Evolutionary conservation across 306 rosid genomes (phyloP).

Genomic region (Casuarina cunninghamiana): DNA sequence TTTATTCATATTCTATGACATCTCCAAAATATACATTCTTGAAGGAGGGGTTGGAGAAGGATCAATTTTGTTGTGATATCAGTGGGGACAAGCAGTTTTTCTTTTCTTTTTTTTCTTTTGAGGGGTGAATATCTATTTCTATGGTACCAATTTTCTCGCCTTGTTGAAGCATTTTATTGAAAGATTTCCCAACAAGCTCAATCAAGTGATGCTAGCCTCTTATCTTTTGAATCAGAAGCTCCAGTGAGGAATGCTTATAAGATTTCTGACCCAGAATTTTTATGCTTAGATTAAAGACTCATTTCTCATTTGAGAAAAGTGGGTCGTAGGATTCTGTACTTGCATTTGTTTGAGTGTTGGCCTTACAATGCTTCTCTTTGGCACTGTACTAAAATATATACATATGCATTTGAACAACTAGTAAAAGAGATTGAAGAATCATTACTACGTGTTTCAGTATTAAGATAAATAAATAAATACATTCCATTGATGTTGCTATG

Average conservation of each 20-base stretch:
- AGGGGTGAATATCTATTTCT: not conserved
- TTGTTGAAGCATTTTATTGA: not conserved
- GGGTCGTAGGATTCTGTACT: not conserved
- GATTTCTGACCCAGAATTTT: not conserved
- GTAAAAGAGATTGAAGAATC: not conserved
- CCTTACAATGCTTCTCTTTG: not conserved
- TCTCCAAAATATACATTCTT: not conserved
- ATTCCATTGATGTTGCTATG: not conserved
- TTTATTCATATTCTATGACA: not conserved
- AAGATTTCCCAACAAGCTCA: not conserved
- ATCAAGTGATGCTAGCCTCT: not conserved
- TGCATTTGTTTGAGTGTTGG: not conserved
- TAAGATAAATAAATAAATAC: not conserved
- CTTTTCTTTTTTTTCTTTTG: not conserved
- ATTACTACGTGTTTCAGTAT: not conserved
- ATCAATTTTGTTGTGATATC: not conserved
- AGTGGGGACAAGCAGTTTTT: not conserved
- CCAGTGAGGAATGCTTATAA: not conserved
- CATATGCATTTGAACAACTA: too few species aligned
- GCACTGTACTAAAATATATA: not conserved
- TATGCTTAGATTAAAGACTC: not conserved
- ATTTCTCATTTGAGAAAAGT: not conserved
- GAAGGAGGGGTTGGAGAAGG: not conserved
- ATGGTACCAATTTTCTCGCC: not conserved
- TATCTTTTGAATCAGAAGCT: not conserved